Percentiles rank a stretch among this genome's conserved stretches.
Conservation (phyloP, 306 rosid species). For the Senna siamea region DNA sequence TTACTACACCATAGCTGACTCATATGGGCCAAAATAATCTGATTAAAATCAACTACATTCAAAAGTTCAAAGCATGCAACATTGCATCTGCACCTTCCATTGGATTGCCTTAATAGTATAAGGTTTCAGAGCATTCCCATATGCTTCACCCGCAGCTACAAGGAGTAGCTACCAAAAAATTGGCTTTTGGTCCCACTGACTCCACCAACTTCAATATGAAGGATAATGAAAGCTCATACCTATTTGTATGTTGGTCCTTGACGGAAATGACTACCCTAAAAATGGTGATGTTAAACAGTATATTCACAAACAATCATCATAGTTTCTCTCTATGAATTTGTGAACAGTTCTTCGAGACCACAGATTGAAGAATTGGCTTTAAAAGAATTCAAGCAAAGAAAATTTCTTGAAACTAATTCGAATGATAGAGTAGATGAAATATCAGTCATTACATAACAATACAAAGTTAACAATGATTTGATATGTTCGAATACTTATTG, state of each 20-base stretch:
- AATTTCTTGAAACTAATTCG: neutral
- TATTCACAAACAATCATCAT: neutral
- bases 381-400: neutral
- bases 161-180: neutral
- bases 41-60: neutral
- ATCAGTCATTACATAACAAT: too few relatives aligned
- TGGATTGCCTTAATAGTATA: neutral
- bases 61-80: neutral
- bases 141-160: neutral
- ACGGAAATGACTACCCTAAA: neutral
- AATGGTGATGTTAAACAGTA: neutral
- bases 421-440: too few relatives aligned
- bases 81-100: neutral
- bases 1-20: neutral
- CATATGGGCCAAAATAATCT: neutral
- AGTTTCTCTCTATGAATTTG: neutral
- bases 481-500: too few relatives aligned
- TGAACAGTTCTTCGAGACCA: neutral
- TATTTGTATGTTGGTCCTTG: neutral
- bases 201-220: neutral
- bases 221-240: neutral
- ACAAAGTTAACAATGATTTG: too few relatives aligned
- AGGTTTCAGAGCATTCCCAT: neutral
- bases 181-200: neutral
- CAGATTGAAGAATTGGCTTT: constrained; percentile 3